phyloP scores from a whole-genome alignment of 495 filamentous ascomycete genomes.

The Lichina pygmaea region DNA sequence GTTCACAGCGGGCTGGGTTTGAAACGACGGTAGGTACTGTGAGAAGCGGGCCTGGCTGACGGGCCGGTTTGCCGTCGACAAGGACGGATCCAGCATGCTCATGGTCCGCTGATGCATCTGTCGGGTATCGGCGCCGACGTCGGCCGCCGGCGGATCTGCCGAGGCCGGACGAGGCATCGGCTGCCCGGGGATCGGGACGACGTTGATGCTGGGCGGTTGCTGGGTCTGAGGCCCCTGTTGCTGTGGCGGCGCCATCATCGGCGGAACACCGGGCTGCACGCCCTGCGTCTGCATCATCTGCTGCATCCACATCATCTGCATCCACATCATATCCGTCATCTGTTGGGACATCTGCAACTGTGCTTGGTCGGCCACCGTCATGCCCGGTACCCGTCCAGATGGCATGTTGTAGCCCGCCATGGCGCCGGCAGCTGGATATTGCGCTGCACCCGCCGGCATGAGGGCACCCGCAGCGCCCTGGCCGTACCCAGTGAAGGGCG shows the following conservation, averaged over 20 bases:
- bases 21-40: slow-evolving; percentile 18
- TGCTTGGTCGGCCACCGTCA: slow-evolving; percentile 37
- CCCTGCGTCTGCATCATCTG: slow-evolving; percentile 56
- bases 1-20: slow-evolving; percentile 1
- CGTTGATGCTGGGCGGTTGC: slow-evolving; percentile 8
- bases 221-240: slow-evolving; percentile 17
- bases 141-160: neutral
- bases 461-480: slow-evolving; percentile 10
- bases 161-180: neutral
- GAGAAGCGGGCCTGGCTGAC: slow-evolving; percentile 14
- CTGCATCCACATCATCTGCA: slow-evolving; percentile 73
- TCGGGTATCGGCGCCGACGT: neutral
- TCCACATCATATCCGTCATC: slow-evolving; percentile 74
- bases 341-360: slow-evolving; percentile 68
- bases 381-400: neutral
- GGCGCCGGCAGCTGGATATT: neutral
- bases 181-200: neutral
- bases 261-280: slow-evolving; percentile 9
- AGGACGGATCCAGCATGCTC: slow-evolving; percentile 52
- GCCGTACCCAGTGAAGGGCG: slow-evolving; percentile 8
- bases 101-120: slow-evolving; percentile 3
- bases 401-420: slow-evolving; percentile 1
- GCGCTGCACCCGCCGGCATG: too few relatives aligned
- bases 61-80: slow-evolving; percentile 20
- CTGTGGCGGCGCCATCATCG: slow-evolving; percentile 5